These are phyloP conservation scores for Nepenthes gracilis DNA, from an alignment of 148 eudicot genomes.

Conservation along the genomic window DNA sequence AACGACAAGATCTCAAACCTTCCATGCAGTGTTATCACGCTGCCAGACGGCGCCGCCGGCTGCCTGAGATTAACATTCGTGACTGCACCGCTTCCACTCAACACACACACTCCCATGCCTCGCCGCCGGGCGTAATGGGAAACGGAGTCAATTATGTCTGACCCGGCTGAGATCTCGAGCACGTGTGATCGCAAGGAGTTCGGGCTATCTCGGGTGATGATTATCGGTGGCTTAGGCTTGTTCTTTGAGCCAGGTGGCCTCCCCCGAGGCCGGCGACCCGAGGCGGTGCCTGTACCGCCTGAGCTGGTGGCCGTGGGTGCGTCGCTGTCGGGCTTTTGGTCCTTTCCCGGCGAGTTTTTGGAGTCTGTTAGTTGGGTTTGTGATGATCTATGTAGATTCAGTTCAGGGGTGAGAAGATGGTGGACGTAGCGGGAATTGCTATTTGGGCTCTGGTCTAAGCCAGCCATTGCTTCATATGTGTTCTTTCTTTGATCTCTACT, in stretches of 20 bases:
- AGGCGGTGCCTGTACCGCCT: not conserved
- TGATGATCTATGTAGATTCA: slow-evolving; percentile 4
- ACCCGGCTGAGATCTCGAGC: slow-evolving; percentile 18
- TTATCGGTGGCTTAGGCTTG: slow-evolving; percentile 34
- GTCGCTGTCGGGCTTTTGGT: slow-evolving; percentile 9
- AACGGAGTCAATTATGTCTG: slow-evolving; percentile 26
- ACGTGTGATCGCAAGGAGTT: slow-evolving; percentile 31
- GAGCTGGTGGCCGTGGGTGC: not conserved
- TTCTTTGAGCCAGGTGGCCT: slow-evolving; percentile 29
- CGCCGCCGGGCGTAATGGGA: slow-evolving; percentile 20
- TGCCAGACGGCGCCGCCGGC: slow-evolving; percentile 14
- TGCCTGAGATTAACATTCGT: slow-evolving; percentile 26
- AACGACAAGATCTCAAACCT: slow-evolving; percentile 26
- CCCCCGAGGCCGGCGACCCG: slow-evolving; percentile 21
- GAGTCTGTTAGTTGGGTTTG: not conserved
- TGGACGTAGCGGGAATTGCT: slow-evolving; percentile 7
- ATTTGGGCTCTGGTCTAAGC: slow-evolving; percentile 3
- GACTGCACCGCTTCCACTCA: slow-evolving; percentile 27
- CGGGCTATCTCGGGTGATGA: slow-evolving; percentile 32
- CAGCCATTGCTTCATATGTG: not conserved
- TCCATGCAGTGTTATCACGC: slow-evolving; percentile 28
- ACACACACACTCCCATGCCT: slow-evolving; percentile 26
- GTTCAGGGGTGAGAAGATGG: slow-evolving; percentile 8
- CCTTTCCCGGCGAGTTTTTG: not conserved
- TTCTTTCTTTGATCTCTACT: not conserved